A percentile compares a stretch with the other conserved stretches of the same genome.
phyloP scores from a whole-genome alignment of 2,329 filamentous ascomycete genomes.

The Nannizziopsis barbatae region DNA sequence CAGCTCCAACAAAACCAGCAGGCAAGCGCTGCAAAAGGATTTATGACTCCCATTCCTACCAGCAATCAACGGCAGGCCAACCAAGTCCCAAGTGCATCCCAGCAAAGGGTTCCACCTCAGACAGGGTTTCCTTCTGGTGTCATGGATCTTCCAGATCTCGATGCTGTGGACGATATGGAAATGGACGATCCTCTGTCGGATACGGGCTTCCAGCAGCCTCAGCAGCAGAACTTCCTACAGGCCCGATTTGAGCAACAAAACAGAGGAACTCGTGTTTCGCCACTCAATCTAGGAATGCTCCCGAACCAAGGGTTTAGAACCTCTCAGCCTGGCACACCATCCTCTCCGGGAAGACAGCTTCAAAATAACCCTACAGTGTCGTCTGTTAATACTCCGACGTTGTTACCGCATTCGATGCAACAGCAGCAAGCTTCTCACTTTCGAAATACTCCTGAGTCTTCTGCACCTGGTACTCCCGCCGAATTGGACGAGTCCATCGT shows the following conservation, averaged over 20 bases:
- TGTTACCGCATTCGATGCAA: slow-evolving; percentile 63
- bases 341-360: slow-evolving; percentile 54
- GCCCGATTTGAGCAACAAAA: slow-evolving; percentile 48
- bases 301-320: slow-evolving; percentile 70
- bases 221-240: slow-evolving; percentile 59
- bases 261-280: slow-evolving; percentile 45
- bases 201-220: slow-evolving; percentile 41
- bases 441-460: slow-evolving; percentile 51
- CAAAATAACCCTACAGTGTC: slow-evolving; percentile 94
- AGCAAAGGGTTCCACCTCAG: slow-evolving; percentile 17
- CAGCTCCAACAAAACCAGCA: slow-evolving; percentile 19
- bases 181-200: slow-evolving; percentile 71
- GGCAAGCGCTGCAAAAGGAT: slow-evolving; percentile 5
- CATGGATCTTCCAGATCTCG: slow-evolving; percentile 28
- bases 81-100: slow-evolving; percentile 9
- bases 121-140: slow-evolving; percentile 17
- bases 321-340: slow-evolving; percentile 77
- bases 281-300: slow-evolving; percentile 71
- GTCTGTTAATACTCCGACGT: slow-evolving; percentile 87
- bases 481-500: slow-evolving; percentile 66
- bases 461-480: slow-evolving; percentile 56
- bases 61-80: slow-evolving; percentile 17
- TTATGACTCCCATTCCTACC: slow-evolving; percentile 6
- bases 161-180: slow-evolving; percentile 62
- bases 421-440: slow-evolving; percentile 47